phyloP scores from a whole-genome alignment of 2,329 filamentous ascomycete genomes.

The Tolypocladium pustulatum region DNA sequence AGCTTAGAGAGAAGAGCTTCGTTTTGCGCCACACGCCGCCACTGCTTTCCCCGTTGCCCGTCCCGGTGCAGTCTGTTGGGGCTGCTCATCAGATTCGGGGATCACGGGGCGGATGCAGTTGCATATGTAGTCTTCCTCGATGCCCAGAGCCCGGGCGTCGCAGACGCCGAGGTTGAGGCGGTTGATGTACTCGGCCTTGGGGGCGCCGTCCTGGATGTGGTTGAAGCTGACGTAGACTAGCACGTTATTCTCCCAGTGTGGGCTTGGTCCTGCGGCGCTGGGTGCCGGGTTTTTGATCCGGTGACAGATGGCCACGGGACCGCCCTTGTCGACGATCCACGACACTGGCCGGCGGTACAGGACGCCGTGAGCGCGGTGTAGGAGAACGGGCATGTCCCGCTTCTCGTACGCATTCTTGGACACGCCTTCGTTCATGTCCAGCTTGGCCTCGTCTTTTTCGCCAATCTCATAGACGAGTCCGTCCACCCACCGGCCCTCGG shows the following conservation, averaged over 20 bases:
- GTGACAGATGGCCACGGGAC: slow-evolving; percentile 16
- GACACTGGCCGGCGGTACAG: slow-evolving; percentile 25
- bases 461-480: slow-evolving; percentile 31
- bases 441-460: slow-evolving; percentile 22
- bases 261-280: slow-evolving; percentile 4
- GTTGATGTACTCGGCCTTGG: slow-evolving; percentile 27
- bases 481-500: slow-evolving; percentile 24
- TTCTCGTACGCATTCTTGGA: slow-evolving; percentile 27
- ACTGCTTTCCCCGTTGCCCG: not conserved
- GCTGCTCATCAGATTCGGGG: slow-evolving; percentile 10
- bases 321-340: slow-evolving; percentile 26
- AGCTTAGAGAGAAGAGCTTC: slow-evolving; percentile 7
- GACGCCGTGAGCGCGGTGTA: slow-evolving; percentile 19
- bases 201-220: slow-evolving; percentile 20
- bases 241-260: slow-evolving; percentile 18
- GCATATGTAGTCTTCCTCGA: slow-evolving; percentile 23
- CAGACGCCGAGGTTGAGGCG: slow-evolving; percentile 26
- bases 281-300: slow-evolving; percentile 9
- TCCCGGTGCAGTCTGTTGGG: not conserved
- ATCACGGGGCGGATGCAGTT: slow-evolving; percentile 26
- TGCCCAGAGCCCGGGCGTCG: slow-evolving; percentile 24
- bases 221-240: slow-evolving; percentile 28
- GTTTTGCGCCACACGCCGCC: slow-evolving; percentile 1
- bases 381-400: slow-evolving; percentile 18
- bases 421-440: slow-evolving; percentile 31